Conservation (phyloP, 208 protist species). For the Naegleria lovaniensis region DNA sequence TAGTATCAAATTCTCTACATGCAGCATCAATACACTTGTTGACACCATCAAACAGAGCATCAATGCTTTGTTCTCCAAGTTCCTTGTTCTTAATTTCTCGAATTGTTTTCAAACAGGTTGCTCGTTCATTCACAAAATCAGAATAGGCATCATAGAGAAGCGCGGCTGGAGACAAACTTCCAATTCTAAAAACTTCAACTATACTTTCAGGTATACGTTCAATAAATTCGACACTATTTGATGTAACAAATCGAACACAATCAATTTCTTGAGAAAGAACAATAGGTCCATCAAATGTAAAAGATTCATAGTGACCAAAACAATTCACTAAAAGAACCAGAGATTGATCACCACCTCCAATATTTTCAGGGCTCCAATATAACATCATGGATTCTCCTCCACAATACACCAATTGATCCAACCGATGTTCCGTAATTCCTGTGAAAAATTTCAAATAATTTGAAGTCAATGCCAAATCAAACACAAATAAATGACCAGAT, state of each 20-base stretch:
- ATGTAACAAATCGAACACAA: neutral
- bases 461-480: neutral
- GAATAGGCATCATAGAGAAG: slow-evolving; percentile 26
- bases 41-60: neutral
- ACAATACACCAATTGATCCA: neutral
- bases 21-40: slow-evolving; percentile 25
- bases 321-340: neutral
- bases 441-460: slow-evolving; percentile 1
- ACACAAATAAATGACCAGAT: neutral
- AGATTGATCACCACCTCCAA: neutral
- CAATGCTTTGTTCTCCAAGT: neutral
- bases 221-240: neutral
- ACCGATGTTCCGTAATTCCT: neutral
- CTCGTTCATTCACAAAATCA: neutral
- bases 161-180: neutral
- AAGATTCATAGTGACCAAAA: slow-evolving; percentile 13
- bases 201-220: neutral
- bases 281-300: neutral
- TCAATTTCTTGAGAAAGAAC: slow-evolving; percentile 9
- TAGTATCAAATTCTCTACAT: slow-evolving; percentile 11
- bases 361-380: neutral
- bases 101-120: slow-evolving; percentile 18
- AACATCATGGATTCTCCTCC: neutral
- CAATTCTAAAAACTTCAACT: slow-evolving; percentile 27
- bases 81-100: neutral